Percentiles rank a stretch among this genome's conserved stretches.
phyloP scores from a whole-genome alignment of 2,329 filamentous ascomycete species.

The Dothistroma pini region DNA sequence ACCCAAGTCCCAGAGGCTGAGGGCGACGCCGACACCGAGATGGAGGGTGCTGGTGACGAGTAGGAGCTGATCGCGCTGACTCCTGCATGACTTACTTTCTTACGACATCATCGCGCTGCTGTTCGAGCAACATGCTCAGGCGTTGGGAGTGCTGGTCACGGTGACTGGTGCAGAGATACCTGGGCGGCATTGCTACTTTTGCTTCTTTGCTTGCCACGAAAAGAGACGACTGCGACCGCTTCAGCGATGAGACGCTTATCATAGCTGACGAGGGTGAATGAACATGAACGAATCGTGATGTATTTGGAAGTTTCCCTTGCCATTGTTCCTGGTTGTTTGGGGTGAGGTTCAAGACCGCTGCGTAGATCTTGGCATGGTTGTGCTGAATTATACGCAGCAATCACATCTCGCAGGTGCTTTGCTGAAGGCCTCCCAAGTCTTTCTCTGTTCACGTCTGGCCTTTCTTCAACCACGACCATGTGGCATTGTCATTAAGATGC shows the following conservation, averaged over 20 bases:
- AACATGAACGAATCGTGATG: too few species aligned
- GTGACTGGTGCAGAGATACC: not conserved
- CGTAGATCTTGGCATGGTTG: not conserved
- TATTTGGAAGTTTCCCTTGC: too few species aligned
- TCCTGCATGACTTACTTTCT: not conserved
- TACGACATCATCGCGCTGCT: not conserved
- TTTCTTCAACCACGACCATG: too few species aligned
- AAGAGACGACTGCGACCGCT: not conserved
- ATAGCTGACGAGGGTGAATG: not conserved
- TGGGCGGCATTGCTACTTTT: slow-evolving; percentile 1
- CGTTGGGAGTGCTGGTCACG: not conserved
- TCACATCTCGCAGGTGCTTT: too few species aligned
- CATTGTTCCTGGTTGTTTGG: too few species aligned
- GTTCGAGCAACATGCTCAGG: not conserved
- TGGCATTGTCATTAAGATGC: too few species aligned
- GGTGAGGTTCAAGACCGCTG: too few species aligned
- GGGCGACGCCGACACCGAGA: slow-evolving; percentile 1
- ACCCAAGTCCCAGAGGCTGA: slow-evolving; percentile 1
- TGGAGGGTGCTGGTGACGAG: slow-evolving; percentile 5
- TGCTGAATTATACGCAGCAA: not conserved
- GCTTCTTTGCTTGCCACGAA: not conserved
- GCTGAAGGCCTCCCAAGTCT: too few species aligned
- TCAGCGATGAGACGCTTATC: not conserved
- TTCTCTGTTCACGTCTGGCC: too few species aligned
- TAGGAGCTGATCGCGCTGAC: not conserved